Evolutionary conservation across 2,329 filamentous ascomycete genomes (phyloP), one percentile per base, ranked within the genome.

Genomic region (Botryosphaeria agaves): DNA sequence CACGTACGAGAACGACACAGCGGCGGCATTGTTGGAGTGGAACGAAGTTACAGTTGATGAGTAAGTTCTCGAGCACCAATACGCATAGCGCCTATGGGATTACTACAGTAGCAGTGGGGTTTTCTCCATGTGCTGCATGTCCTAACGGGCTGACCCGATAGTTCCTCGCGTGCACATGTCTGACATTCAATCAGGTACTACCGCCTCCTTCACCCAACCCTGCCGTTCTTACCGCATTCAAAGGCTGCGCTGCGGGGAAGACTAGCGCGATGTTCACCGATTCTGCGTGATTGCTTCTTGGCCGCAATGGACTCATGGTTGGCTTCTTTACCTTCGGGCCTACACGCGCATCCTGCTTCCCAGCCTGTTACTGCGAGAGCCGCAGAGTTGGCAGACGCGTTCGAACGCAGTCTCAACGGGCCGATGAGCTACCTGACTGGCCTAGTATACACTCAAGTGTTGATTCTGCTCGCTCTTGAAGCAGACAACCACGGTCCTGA

Each of bases 381-480:
- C n/a, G n/a, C n/a, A n/a, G n/a, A n/a, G n/a, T n/a, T n/a, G n/a
- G n/a, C n/a, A n/a, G n/a, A n/a, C n/a, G n/a, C n/a, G n/a, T n/a
- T n/a, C n/a, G n/a, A n/a, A n/a, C n/a, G n/a, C n/a, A n/a, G n/a
- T n/a, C n/a, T n/a, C n/a, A n/a, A n/a, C n/a, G n/a, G 28, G 57
- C 57, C 15, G 48, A 53, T 9, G 57, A 61, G 28, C 45, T 64
- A 25, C 44, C 42, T 54, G 32, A 47, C 59, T 35, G 58, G 61
- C 45, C 41, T 65, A 7, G 43, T 79, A 0, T 72, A 76, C 44
- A 59, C 79, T 5, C 76, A 81, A 44, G 72, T 70, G 0, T 54
- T 81, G 23, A 54, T 81, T 20, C 57, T 83, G 28, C 62, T 80
- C 45, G 65, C 69, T 8, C 64, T 81, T 17, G 72, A 76, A 36